Percentiles rank a stretch among this genome's conserved stretches.
These are phyloP conservation scores for Conidiobolus incongruus DNA, from an alignment of 371 early-diverging fungal genomes.

Conservation along the genomic window DNA sequence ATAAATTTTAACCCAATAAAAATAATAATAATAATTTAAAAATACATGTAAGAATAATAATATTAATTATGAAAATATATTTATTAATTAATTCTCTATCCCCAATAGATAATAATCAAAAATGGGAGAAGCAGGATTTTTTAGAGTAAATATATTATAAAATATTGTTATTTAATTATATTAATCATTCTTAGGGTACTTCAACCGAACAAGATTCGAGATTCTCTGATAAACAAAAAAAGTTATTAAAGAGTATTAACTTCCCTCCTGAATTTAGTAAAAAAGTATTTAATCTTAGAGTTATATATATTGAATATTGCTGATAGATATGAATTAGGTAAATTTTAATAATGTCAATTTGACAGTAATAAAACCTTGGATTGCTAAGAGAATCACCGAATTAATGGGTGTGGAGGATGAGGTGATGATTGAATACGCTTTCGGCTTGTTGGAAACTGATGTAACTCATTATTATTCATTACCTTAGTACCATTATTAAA, in stretches of 20 bases:
- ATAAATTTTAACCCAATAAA: too few relatives aligned
- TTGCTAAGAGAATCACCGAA: slow-evolving; percentile 43
- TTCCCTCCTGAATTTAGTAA: slow-evolving; percentile 61
- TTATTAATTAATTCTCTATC: too few relatives aligned
- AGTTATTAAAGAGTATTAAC: slow-evolving; percentile 50
- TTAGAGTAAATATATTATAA: slow-evolving; percentile 22
- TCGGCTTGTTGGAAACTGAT: slow-evolving; percentile 51
- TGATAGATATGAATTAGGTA: slow-evolving; percentile 20
- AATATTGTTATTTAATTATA: background rate
- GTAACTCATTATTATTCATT: slow-evolving; percentile 15
- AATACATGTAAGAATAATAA: too few relatives aligned
- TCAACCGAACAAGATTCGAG: slow-evolving; percentile 67
- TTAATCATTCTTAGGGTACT: slow-evolving; percentile 29
- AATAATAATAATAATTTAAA: too few relatives aligned
- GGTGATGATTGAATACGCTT: slow-evolving; percentile 64
- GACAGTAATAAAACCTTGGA: slow-evolving; percentile 61
- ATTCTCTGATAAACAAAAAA: slow-evolving; percentile 74
- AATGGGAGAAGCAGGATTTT: slow-evolving; percentile 63
- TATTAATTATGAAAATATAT: too few relatives aligned
- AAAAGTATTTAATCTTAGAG: too few relatives aligned
- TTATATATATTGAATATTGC: background rate
- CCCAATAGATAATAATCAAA: too few relatives aligned
- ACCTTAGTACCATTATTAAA: background rate
- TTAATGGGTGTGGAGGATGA: slow-evolving; percentile 87
- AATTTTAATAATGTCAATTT: slow-evolving; percentile 76